A percentile compares a stretch with the other conserved stretches of the same genome.
phyloP scores from a whole-genome alignment of 345 rosid species.

The Rhodomyrtus tomentosa region DNA sequence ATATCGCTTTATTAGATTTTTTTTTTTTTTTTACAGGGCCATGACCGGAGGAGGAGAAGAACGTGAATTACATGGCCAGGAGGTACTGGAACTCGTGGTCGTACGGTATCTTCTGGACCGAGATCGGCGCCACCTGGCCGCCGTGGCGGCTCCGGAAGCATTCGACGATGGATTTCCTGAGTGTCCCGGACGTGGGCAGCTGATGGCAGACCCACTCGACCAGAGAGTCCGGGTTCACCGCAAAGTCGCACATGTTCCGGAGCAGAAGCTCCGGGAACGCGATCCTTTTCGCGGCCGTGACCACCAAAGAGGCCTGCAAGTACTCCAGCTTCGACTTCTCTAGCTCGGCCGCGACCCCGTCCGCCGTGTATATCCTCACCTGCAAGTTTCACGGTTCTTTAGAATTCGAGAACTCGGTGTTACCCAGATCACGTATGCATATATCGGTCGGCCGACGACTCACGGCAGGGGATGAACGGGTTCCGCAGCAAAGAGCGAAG shows the following conservation, averaged over 20 bases:
- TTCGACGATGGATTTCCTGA: slow-evolving; percentile 86
- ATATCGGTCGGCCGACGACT: slow-evolving; percentile 4
- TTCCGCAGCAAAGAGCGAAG: slow-evolving; percentile 82
- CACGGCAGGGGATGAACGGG: slow-evolving; percentile 88
- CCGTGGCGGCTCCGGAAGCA: slow-evolving; percentile 51
- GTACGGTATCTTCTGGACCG: slow-evolving; percentile 64
- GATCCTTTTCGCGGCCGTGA: slow-evolving; percentile 52
- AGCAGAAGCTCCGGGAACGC: slow-evolving; percentile 71
- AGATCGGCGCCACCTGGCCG: slow-evolving; percentile 20
- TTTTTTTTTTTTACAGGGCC: neutral
- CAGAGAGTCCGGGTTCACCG: slow-evolving; percentile 37
- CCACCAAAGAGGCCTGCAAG: slow-evolving; percentile 69
- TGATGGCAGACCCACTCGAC: slow-evolving; percentile 92
- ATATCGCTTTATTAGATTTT: neutral
- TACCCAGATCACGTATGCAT: neutral
- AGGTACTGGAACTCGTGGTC: slow-evolving; percentile 86
- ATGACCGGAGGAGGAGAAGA: neutral
- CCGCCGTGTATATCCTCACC: slow-evolving; percentile 84
- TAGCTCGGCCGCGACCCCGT: slow-evolving; percentile 46
- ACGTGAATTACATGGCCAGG: slow-evolving; percentile 35
- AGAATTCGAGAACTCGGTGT: neutral
- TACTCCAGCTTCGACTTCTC: slow-evolving; percentile 89
- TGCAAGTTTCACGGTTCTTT: slow-evolving; percentile 7
- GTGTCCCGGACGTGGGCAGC: slow-evolving; percentile 67
- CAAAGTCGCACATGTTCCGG: slow-evolving; percentile 44